Base-by-base conservation (phyloP, 768 basidiomycete genomes). In the Russula vinacea region DNA sequence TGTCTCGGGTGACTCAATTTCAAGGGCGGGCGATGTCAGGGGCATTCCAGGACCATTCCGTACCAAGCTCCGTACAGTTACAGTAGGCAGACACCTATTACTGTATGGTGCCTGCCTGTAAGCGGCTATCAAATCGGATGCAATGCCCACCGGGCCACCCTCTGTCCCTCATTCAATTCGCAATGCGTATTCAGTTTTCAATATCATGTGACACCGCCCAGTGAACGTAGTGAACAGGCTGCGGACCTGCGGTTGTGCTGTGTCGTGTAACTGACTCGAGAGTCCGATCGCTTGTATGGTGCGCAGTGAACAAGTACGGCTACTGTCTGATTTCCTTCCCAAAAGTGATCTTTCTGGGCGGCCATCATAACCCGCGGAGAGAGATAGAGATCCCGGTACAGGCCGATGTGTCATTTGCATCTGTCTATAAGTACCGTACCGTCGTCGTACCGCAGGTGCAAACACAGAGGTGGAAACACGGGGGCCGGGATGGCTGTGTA, bases 301-400 rank as follows among this genome's bases (percentile, higher is more conserved):
- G 29, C 44, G 10, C 44, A 22, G 17, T 5, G 10, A 10, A 44
- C 42, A n/a, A 7, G 16, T n/a, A 44, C 42, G 42, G 19, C n/a
- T 45, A 45, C 42, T 22, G 9, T n/a, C 51, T 51, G 56, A 35
- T 37, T 42, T 39, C n/a, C 29, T 19, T 33, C 58, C 58, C 42
- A 35, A 64, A 35, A 26, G 22, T 9, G 42, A 50, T 49, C 40
- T n/a, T 16, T 49, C 10, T 47, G 44, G 26, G 60, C 45, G 60
- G 60, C 52, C 60, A 60, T 60, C 51, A 61, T 22, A 61, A 22
- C 40, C 51, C 42, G 32, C 32, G 19, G 40, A 16, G 19, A 7
- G n/a, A 45, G n/a, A 45, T n/a, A 13, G n/a, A 22, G 39, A 39
- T 9, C 39, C 39, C 39, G 37, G 11, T 16, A 42, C 40, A 42